Conservation (phyloP, 768 basidiomycete species). For the Pholiota microspora region DNA sequence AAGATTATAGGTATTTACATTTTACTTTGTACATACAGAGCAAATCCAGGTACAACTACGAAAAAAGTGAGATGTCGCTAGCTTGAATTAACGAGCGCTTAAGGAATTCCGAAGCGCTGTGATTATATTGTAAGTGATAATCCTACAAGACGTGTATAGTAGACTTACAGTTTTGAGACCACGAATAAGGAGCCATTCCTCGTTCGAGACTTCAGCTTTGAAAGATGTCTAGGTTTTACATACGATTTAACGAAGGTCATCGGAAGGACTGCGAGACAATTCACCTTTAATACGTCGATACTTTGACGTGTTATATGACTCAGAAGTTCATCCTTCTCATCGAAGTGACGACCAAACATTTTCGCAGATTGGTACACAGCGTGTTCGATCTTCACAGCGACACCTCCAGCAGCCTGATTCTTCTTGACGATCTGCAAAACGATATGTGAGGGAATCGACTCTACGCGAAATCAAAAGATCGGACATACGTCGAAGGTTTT, state of each 20-base stretch:
- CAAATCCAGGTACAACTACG: conserved; percentile 6
- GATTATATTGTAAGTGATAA: conserved; percentile 2
- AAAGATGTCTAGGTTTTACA: conserved; percentile 73
- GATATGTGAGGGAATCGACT: conserved; percentile 1
- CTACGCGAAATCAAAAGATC: too few species aligned
- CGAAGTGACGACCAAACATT: conserved; percentile 95
- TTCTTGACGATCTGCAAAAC: conserved; percentile 81
- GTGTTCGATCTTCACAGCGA: conserved; percentile 98
- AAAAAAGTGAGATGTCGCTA: too few species aligned
- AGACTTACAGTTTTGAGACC: conserved; percentile 72
- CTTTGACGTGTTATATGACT: conserved; percentile 90
- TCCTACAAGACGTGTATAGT: neutral
- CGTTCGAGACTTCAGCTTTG: conserved; percentile 82
- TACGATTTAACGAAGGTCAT: neutral
- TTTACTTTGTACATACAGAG: conserved; percentile 6
- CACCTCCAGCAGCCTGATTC: conserved; percentile 91
- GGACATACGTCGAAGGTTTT: conserved; percentile 72
- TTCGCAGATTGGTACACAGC: conserved; percentile 94
- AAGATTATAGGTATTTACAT: neutral
- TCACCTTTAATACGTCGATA: conserved; percentile 96
- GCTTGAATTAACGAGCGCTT: too few species aligned
- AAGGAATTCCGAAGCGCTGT: conserved; percentile 33
- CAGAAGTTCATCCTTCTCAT: conserved; percentile 91
- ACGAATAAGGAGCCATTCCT: conserved; percentile 94
- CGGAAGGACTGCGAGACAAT: too few species aligned